phyloP scores from a whole-genome alignment of 139 green algal species.

The Closterium sp. region DNA sequence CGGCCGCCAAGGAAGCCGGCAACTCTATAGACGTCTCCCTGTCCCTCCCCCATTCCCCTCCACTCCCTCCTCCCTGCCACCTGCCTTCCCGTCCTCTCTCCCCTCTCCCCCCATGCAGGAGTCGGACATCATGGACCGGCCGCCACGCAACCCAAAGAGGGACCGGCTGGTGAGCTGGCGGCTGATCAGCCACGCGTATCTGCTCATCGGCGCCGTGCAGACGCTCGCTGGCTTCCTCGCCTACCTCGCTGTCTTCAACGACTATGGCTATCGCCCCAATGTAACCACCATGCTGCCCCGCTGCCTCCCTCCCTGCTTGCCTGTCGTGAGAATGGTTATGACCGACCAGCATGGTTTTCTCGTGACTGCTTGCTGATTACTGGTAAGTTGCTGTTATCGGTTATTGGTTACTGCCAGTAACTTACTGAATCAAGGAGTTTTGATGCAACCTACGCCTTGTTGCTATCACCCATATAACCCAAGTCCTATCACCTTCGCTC shows the following conservation, averaged over 20 bases:
- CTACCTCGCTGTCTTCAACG: constrained; percentile 76
- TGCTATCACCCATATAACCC: too few relatives aligned
- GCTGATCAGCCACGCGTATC: constrained; percentile 77
- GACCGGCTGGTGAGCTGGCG: constrained; percentile 68
- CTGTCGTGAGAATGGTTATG: too few relatives aligned
- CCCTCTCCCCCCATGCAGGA: constrained; percentile 51
- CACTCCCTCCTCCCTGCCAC: neutral
- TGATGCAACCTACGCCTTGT: too few relatives aligned
- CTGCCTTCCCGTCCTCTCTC: neutral
- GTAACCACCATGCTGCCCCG: neutral
- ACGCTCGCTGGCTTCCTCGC: constrained; percentile 70
- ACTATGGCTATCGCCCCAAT: constrained; percentile 75
- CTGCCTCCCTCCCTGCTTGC: too few relatives aligned
- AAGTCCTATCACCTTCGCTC: too few relatives aligned
- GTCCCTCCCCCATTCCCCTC: neutral
- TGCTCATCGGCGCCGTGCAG: constrained; percentile 69
- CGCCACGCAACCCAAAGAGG: constrained; percentile 63
- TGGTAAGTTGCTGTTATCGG: too few relatives aligned
- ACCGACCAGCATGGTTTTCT: too few relatives aligned
- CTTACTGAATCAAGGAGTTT: too few relatives aligned
- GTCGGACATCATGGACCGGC: constrained; percentile 75
- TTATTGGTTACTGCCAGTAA: too few relatives aligned
- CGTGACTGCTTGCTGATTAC: too few relatives aligned
- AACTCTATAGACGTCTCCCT: neutral
- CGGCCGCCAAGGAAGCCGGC: too few relatives aligned